Percentiles rank a stretch among this genome's conserved stretches.
Conservation (phyloP, 805 yeast genomes). For the Diddensiella santjacobensis region DNA sequence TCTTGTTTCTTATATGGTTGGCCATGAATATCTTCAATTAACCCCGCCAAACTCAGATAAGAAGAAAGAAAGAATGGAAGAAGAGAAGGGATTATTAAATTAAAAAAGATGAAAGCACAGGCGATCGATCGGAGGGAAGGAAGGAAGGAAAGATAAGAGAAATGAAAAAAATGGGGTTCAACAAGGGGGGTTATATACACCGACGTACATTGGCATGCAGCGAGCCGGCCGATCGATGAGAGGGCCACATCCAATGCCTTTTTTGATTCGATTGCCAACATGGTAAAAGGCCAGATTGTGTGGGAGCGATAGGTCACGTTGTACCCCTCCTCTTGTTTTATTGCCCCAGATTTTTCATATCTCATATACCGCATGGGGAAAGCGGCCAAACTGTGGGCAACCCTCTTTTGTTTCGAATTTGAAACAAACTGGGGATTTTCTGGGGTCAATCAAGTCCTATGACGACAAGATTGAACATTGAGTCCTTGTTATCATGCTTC, state of each 20-base stretch:
- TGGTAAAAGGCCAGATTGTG: too few relatives aligned
- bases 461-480: too few relatives aligned
- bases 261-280: too few relatives aligned
- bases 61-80: background rate
- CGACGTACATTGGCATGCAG: background rate
- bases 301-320: too few relatives aligned
- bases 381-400: too few relatives aligned
- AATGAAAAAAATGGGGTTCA: background rate
- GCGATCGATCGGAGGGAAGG: background rate
- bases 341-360: too few relatives aligned
- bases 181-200: background rate
- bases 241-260: too few relatives aligned
- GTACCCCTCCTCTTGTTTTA: too few relatives aligned
- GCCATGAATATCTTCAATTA: constrained; percentile 1
- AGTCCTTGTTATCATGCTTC: background rate
- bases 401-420: too few relatives aligned
- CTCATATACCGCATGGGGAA: too few relatives aligned
- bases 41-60: background rate
- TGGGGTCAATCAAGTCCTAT: too few relatives aligned
- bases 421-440: too few relatives aligned
- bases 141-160: background rate
- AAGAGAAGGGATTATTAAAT: background rate
- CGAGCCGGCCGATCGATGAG: background rate
- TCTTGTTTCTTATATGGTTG: background rate
- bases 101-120: background rate